Conservation (phyloP, 768 basidiomycete species). For the Filobasidium floriforme region DNA sequence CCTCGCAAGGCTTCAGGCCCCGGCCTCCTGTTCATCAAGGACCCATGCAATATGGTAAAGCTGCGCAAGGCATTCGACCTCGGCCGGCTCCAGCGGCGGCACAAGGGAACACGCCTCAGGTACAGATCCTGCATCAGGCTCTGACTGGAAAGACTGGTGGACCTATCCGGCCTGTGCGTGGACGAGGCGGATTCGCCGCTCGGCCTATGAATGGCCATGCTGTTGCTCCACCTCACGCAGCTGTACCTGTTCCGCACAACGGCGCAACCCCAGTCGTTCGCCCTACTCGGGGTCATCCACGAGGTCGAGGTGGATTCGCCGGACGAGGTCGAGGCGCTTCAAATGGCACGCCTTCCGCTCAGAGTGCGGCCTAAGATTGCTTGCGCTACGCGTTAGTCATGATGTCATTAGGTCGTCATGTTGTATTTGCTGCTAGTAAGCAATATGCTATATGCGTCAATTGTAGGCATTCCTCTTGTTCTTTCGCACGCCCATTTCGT, state of each 20-base stretch:
- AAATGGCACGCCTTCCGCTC: background rate
- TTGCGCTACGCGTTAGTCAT: too few species aligned
- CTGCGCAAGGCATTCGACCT: conserved; percentile 36
- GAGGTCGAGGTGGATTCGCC: conserved; percentile 10
- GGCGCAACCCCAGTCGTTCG: background rate
- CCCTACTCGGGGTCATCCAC: background rate
- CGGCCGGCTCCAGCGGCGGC: conserved; percentile 3
- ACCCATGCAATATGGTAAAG: conserved; percentile 37
- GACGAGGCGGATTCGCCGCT: background rate
- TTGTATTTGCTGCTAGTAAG: too few species aligned
- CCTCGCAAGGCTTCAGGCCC: conserved; percentile 11
- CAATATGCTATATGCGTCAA: too few species aligned
- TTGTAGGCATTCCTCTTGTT: background rate
- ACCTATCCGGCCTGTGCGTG: background rate
- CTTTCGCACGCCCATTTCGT: background rate
- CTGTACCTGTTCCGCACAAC: conserved; percentile 7
- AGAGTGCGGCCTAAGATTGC: background rate
- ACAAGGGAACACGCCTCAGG: conserved; percentile 5
- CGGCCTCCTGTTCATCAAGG: conserved; percentile 16
- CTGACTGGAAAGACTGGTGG: conserved; percentile 12
- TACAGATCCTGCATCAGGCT: conserved; percentile 12
- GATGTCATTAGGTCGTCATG: too few species aligned
- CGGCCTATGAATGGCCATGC: conserved; percentile 1
- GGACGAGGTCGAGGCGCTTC: conserved; percentile 9
- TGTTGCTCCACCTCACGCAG: background rate